phyloP scores from a whole-genome alignment of 2,329 filamentous ascomycete genomes.

The Cercospora zeae-maydis region DNA sequence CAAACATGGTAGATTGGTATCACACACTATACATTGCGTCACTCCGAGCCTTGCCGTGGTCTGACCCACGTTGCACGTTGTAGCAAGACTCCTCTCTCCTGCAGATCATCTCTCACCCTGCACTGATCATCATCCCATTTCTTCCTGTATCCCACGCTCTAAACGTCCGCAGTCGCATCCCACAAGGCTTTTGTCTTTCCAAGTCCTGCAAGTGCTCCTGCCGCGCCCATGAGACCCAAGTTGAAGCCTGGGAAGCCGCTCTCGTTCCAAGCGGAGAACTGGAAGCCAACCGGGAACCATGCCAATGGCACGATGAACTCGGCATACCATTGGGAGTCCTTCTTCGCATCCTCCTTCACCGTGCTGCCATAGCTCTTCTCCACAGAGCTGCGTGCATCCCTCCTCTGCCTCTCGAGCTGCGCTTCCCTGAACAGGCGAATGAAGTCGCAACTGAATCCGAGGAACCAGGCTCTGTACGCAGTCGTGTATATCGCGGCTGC shows the following conservation, averaged over 20 bases:
- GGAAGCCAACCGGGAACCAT: slow-evolving; percentile 45
- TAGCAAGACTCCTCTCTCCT: neutral
- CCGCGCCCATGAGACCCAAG: slow-evolving; percentile 43
- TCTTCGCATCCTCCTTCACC: slow-evolving; percentile 38
- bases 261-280: slow-evolving; percentile 38
- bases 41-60: neutral
- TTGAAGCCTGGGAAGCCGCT: slow-evolving; percentile 45
- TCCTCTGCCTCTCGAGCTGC: slow-evolving; percentile 39
- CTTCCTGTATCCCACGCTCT: neutral
- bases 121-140: neutral
- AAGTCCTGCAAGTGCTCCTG: slow-evolving; percentile 42
- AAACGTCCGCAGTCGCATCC: slow-evolving; percentile 32
- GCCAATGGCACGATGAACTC: slow-evolving; percentile 42
- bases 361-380: slow-evolving; percentile 27
- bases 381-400: slow-evolving; percentile 28
- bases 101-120: neutral
- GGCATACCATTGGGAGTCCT: slow-evolving; percentile 44
- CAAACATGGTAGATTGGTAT: slow-evolving; percentile 1
- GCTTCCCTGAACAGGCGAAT: slow-evolving; percentile 42
- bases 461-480: slow-evolving; percentile 45
- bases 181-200: slow-evolving; percentile 35
- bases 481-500: slow-evolving; percentile 42
- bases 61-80: neutral
- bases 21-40: slow-evolving; percentile 5
- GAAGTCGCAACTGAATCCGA: slow-evolving; percentile 45